Percentiles rank a stretch among this genome's conserved stretches.
Evolutionary conservation across 441 rosid species (phyloP).

Genomic region (Pelargonium citronellum): DNA sequence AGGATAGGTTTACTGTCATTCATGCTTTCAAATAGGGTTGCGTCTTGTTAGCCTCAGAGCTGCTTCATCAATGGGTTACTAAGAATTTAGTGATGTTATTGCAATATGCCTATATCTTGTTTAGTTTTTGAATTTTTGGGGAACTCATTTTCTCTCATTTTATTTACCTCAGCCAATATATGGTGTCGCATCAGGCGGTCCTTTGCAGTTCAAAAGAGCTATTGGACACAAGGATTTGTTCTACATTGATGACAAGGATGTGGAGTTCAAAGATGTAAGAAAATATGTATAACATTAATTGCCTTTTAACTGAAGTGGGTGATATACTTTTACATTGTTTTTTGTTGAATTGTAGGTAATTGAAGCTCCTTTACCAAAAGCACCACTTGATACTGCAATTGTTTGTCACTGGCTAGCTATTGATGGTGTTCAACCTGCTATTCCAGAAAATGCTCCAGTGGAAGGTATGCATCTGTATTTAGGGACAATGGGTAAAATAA

Average conservation of each 20-base stretch:
- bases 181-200: slow-evolving; percentile 72
- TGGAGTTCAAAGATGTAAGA: slow-evolving; percentile 89
- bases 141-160: slow-evolving; percentile 19
- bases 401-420: slow-evolving; percentile 94
- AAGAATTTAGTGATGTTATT: no score
- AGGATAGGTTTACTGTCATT: no score
- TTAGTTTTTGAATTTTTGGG: background rate
- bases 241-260: slow-evolving; percentile 81
- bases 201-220: slow-evolving; percentile 74
- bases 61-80: no score
- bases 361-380: slow-evolving; percentile 96
- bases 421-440: slow-evolving; percentile 91
- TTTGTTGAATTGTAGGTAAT: slow-evolving; percentile 50
- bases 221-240: slow-evolving; percentile 78
- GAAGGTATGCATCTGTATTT: slow-evolving; percentile 47
- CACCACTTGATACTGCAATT: slow-evolving; percentile 76
- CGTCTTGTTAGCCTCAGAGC: no score
- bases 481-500: slow-evolving; percentile 1
- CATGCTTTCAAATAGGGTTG: no score
- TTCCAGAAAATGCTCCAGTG: slow-evolving; percentile 87
- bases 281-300: slow-evolving; percentile 10
- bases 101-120: no score
- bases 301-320: slow-evolving; percentile 7
- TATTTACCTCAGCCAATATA: slow-evolving; percentile 59
- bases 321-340: slow-evolving; percentile 14